phyloP scores from a whole-genome alignment of 257 asterid genomes.

The Nicotiana tabacum region DNA sequence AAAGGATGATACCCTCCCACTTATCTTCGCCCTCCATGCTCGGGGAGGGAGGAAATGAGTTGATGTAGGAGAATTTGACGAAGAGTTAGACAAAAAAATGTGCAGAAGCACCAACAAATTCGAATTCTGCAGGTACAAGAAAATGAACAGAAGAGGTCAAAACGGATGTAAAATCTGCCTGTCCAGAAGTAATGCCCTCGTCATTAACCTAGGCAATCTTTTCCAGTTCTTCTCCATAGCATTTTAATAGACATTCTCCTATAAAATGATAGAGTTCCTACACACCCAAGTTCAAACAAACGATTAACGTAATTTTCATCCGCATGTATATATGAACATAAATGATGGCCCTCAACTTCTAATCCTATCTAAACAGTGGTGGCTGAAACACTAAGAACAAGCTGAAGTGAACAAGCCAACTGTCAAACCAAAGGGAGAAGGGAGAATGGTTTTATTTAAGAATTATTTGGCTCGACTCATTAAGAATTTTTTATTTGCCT shows the following conservation, averaged over 20 bases:
- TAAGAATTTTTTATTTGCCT: neutral
- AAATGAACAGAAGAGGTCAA: neutral
- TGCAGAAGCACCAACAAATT: neutral
- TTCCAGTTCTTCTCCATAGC: neutral
- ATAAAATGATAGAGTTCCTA: neutral
- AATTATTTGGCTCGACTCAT: too few relatives aligned
- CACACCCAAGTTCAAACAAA: neutral
- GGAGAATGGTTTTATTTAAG: neutral
- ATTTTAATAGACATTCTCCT: too few relatives aligned
- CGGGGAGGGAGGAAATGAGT: neutral
- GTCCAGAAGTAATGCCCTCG: neutral
- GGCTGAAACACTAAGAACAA: neutral
- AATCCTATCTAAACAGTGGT: neutral
- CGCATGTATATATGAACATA: neutral
- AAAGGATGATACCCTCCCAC: neutral
- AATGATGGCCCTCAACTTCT: neutral
- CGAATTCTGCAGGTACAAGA: neutral
- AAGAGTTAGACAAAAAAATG: neutral
- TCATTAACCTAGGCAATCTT: neutral
- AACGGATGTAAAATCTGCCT: neutral
- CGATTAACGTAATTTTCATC: neutral
- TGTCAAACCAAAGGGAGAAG: neutral
- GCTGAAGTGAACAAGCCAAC: neutral
- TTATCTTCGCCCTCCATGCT: neutral
- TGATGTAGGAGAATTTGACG: neutral